Percentiles rank a stretch among this genome's conserved stretches.
Evolutionary conservation across 352 stramenopile species (phyloP).

Genomic region (Elongisporangium prolatum): DNA sequence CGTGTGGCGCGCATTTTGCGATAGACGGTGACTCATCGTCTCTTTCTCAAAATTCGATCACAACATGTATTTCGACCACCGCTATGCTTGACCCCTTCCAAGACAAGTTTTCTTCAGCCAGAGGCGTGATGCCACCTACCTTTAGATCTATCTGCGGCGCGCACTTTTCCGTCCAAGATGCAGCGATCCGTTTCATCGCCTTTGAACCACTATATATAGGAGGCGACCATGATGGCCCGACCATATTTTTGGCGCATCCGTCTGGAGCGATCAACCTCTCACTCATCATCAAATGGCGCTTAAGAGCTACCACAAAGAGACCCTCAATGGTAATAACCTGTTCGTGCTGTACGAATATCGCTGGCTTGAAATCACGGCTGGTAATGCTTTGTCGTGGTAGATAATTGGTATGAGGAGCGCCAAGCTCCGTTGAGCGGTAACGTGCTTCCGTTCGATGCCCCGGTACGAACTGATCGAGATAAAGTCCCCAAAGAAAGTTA

Average conservation of each 20-base stretch:
- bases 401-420: constrained; percentile 85
- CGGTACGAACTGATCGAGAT: constrained; percentile 23
- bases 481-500: neutral
- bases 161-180: constrained; percentile 1
- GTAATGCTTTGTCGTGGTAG: constrained; percentile 17
- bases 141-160: neutral
- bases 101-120: neutral
- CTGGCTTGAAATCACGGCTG: neutral
- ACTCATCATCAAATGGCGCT: constrained; percentile 42
- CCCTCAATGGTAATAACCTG: constrained; percentile 45
- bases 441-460: constrained; percentile 53
- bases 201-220: neutral
- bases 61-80: neutral
- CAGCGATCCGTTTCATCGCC: constrained; percentile 7
- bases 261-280: neutral
- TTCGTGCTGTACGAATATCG: neutral
- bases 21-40: constrained; percentile 77
- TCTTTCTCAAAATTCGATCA: neutral
- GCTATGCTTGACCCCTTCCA: neutral
- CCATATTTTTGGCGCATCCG: neutral
- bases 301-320: constrained; percentile 80
- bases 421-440: constrained; percentile 42
- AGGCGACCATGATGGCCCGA: neutral
- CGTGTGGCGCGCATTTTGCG: constrained; percentile 75
- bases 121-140: neutral